Evolutionary conservation across 2,329 filamentous ascomycete genomes (phyloP).

Genomic region (Zymoseptoria pseudotritici): DNA sequence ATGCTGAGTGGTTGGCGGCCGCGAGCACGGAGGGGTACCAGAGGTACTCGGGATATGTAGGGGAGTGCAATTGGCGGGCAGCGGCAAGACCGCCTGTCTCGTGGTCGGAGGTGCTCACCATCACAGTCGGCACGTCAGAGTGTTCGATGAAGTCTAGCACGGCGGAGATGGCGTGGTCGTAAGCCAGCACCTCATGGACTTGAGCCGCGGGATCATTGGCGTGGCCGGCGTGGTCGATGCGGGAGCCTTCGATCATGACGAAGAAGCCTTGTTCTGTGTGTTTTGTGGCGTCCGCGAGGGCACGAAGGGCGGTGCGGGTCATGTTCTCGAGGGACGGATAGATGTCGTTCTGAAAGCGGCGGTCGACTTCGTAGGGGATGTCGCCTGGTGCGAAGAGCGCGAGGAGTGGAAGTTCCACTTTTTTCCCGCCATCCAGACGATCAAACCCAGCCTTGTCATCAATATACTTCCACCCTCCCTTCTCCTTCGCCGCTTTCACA

Average conservation of each 20-base stretch:
- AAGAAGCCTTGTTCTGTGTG: slow-evolving; percentile 91
- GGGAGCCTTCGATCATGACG: slow-evolving; percentile 93
- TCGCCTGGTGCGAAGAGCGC: slow-evolving; percentile 77
- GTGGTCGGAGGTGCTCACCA: slow-evolving; percentile 90
- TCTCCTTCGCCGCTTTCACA: slow-evolving; percentile 61
- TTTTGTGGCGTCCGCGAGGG: slow-evolving; percentile 72
- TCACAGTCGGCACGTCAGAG: slow-evolving; percentile 64
- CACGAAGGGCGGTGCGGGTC: slow-evolving; percentile 71
- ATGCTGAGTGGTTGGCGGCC: slow-evolving; percentile 68
- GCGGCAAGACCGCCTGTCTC: slow-evolving; percentile 86
- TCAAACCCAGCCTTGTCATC: slow-evolving; percentile 65
- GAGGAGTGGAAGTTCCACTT: slow-evolving; percentile 71
- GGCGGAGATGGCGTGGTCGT: slow-evolving; percentile 75
- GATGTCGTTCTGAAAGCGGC: slow-evolving; percentile 64
- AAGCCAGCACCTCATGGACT: slow-evolving; percentile 83
- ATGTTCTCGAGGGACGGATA: slow-evolving; percentile 92
- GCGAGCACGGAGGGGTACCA: slow-evolving; percentile 82
- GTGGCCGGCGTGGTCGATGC: slow-evolving; percentile 87
- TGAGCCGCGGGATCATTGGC: slow-evolving; percentile 50
- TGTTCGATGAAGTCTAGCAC: slow-evolving; percentile 79
- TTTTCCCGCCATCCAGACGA: slow-evolving; percentile 49
- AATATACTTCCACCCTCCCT: slow-evolving; percentile 70
- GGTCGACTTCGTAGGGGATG: slow-evolving; percentile 90
- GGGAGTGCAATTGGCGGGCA: slow-evolving; percentile 60
- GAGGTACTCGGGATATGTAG: slow-evolving; percentile 56